Percentiles rank a stretch among this genome's conserved stretches.
Evolutionary conservation across 2,329 filamentous ascomycete genomes (phyloP).

Genomic region (Penicillium sclerotiorum): DNA sequence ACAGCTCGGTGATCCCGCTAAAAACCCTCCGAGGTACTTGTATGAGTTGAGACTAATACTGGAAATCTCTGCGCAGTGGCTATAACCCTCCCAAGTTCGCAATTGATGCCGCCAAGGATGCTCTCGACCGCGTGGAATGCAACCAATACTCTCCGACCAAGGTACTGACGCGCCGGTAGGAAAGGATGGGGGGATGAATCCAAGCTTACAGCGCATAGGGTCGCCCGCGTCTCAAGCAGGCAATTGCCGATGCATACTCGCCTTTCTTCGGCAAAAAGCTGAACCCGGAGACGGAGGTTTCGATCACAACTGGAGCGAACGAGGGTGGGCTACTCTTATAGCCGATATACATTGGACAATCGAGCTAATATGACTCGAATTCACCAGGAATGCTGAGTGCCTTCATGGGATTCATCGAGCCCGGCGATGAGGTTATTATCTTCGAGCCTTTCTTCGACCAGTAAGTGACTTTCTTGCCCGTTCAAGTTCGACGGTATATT

Average conservation of each 20-base stretch:
- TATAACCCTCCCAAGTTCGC: constrained; percentile 95
- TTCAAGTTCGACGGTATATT: neutral
- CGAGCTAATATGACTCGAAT: neutral
- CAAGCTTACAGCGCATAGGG: constrained; percentile 53
- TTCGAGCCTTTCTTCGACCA: constrained; percentile 99
- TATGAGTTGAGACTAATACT: neutral
- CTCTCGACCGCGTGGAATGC: constrained; percentile 88
- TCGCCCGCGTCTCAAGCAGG: constrained; percentile 86
- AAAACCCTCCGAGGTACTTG: neutral
- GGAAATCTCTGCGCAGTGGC: constrained; percentile 51
- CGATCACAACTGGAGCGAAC: constrained; percentile 75
- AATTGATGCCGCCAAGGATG: constrained; percentile 84
- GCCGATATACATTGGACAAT: neutral
- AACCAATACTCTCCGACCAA: constrained; percentile 98
- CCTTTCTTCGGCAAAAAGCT: constrained; percentile 81
- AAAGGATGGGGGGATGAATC: neutral
- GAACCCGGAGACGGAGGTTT: constrained; percentile 88
- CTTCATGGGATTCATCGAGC: constrained; percentile 96
- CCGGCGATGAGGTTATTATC: constrained; percentile 92
- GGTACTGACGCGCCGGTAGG: constrained; percentile 41
- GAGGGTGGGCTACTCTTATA: constrained; percentile 40
- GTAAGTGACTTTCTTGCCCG: constrained; percentile 48
- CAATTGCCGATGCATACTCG: constrained; percentile 88
- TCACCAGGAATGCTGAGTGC: constrained; percentile 82
- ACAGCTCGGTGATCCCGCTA: neutral